Evolutionary conservation across 495 filamentous ascomycete genomes (phyloP), one percentile per base, ranked within the genome.

Genomic region (Podospora anserina): DNA sequence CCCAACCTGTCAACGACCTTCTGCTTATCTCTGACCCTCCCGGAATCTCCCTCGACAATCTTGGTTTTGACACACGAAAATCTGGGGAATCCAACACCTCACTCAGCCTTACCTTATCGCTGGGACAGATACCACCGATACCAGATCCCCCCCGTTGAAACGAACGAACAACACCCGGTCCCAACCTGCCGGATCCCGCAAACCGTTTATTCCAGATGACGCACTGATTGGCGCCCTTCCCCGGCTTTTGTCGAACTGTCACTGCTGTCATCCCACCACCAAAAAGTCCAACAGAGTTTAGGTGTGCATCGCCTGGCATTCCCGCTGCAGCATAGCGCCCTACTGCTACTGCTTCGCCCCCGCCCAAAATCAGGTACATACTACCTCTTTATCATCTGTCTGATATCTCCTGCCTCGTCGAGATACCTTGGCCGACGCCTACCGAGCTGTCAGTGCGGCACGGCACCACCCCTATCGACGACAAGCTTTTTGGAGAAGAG

Each of bases 101-200:
- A 23, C 23, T 23, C 23, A 69, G 39, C 69, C 70, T 66, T 70
- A 69, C 74, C 77, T 79, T 78, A 78, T 78, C 74, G 72, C 76
- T 61, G 70, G 70, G 69, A 70, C 49, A 53, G 69, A 68, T 32
- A 34, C 5, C 4, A 56, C 54, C 54, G 15, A 61, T 61, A 15
- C 39, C 63, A 49, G 27, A 58, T 39, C 69, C 28, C 27, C 27
- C 27, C 23, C 23, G 23, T 23, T 23, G 23, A 20, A 19, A 30
- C 61, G n/a, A 44, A 39, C 27, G 9, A 63, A 28, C 61, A 28
- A 23, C 5, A 74, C 65, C 73, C 70, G 68, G 75, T 79, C 71
- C 81, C 82, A 81, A 74, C 71, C 78, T 78, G 78, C 76, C 79
- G 80, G 80, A 79, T 83, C 80, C 78, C 76, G 67, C 70, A 72